Base-by-base conservation (phyloP, 2,329 filamentous ascomycete species). In the Cordyceps fumosorosea region DNA sequence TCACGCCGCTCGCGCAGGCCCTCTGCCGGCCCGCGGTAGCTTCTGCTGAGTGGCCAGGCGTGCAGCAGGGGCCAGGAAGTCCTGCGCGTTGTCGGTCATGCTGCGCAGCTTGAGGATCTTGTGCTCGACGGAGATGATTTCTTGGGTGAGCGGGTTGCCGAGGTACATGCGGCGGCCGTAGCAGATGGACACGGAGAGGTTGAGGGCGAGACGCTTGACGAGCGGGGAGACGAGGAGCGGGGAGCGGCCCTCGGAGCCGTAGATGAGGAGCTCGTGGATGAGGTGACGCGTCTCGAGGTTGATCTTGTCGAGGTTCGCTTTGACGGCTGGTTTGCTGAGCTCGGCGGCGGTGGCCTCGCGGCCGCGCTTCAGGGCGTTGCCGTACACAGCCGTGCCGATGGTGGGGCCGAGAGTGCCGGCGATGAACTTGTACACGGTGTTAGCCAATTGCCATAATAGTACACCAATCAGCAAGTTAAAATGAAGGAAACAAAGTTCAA, bases 321-420 rank as follows among this genome's bases (percentile, higher is more conserved):
- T 60, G 48, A 60, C 56, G 5, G 56, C 56, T 5, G 56, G 56
- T 10, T 60, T 60, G 48, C 56, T 60, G 48, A 60, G 56, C 48
- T 60, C 56, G 16, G 56, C 48, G 7, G 56, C 56, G 1, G 56
- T 60, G 8, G 56, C 56, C 18, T 60, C 52, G 1, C 56, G 56
- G 5, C 47, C 56, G 26, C 56, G 56, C 24, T 59, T 60, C 47
- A 60, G n/a, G 3, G 47, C 56, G 26, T 53, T 47, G n/a, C 56
- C 56, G 26, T 60, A 60, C 14, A 52, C 56, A 0, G 56, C 56
- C 12, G 56, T 60, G 34, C 56, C 56, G 10, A 60, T 60, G 18
- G 56, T 60, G 20, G 56, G 56, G 1, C 56, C 56, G 2, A 60
- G 48, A 5, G 56, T 60, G 22, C 56, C 56, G 3, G 56, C 56